These are phyloP conservation scores for Monilinia fructicola DNA, from an alignment of 2,329 filamentous ascomycete species.

Conservation along the genomic window DNA sequence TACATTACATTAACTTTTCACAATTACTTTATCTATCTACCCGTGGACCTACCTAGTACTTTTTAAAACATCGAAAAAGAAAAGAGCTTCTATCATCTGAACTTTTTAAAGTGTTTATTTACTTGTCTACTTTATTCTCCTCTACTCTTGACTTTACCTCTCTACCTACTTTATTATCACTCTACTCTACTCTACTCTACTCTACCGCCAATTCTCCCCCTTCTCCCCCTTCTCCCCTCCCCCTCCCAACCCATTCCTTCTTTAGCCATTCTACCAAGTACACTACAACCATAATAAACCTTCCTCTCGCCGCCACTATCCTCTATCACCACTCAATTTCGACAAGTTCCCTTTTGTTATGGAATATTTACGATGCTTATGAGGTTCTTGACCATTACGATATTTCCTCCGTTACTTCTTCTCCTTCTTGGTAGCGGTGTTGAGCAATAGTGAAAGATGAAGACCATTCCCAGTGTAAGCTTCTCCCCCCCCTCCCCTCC, in stretches of 20 bases:
- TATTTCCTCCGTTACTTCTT: constrained; percentile 31
- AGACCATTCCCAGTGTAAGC: constrained; percentile 41
- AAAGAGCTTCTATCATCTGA: constrained; percentile 12
- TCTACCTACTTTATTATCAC: too few species aligned
- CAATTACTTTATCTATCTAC: not conserved
- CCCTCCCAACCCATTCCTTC: constrained; percentile 17
- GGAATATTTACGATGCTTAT: constrained; percentile 36
- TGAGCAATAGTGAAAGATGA: constrained; percentile 35
- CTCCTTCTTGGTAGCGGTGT: constrained; percentile 30
- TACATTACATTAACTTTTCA: not conserved
- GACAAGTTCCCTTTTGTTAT: constrained; percentile 27
- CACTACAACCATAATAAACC: not conserved
- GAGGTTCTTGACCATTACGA: constrained; percentile 32
- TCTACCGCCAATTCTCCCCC: not conserved
- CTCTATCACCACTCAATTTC: not conserved
- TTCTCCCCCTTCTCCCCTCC: not conserved
- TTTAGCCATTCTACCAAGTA: not conserved
- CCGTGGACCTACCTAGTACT: not conserved
- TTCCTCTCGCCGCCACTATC: not conserved
- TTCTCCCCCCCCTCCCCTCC: constrained; percentile 16
- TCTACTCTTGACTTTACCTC: too few species aligned
- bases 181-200: not conserved
- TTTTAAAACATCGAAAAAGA: constrained; percentile 5
- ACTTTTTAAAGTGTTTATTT: constrained; percentile 12
- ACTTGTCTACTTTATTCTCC: not conserved